Base-by-base conservation (phyloP, 2,329 filamentous ascomycete species). In the Epicoccum sorghinum region DNA sequence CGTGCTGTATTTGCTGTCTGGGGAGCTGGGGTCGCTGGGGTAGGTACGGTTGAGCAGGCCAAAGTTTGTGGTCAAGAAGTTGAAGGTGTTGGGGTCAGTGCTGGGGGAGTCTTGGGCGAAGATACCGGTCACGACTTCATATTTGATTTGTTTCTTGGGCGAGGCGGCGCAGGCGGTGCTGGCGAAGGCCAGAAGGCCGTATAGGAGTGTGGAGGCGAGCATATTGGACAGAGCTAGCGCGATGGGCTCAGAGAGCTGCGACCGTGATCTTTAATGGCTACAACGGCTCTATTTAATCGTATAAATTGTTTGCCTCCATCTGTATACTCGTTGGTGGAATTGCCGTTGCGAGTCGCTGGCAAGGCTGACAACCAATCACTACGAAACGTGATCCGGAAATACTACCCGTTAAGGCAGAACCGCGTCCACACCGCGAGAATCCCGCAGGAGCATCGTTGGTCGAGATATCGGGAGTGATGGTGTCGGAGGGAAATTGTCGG, bases 31-130 rank as follows among this genome's bases (percentile, higher is more conserved):
- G 62, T 89, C 85, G 1, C 80, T 83, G 5, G 82, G 77, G 66
- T 89, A 89, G 1, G 80, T 80, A 42, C 82, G 81, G 64, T 88
- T 81, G 58, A 90, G 80, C 22, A 90, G 78, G 25, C 88, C 88
- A 65, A 88, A 88, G 74, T 89, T 89, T 51, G 75, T 58, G 12
- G 62, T 58, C 5, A 43, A 52, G 66, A 80, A 73, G 53, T 65
- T 70, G 70, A 89, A 89, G 2, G 73, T 80, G 2, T 68, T 75
- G 1, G 85, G 73, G 51, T 83, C 74, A 0, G 86, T 89, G 4
- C 75, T 65, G 0, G 77, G 65, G 22, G 87, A 80, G 65, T 89
- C 86, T 64, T 89, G 87, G 22, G 85, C 74, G 63, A 89, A 89
- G 70, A 86, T 84, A 0, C 85, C 86, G 0, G 78, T 75, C 0